Evolutionary conservation across 2,329 filamentous ascomycete species (phyloP).

Genomic region (Fusarium globosum): DNA sequence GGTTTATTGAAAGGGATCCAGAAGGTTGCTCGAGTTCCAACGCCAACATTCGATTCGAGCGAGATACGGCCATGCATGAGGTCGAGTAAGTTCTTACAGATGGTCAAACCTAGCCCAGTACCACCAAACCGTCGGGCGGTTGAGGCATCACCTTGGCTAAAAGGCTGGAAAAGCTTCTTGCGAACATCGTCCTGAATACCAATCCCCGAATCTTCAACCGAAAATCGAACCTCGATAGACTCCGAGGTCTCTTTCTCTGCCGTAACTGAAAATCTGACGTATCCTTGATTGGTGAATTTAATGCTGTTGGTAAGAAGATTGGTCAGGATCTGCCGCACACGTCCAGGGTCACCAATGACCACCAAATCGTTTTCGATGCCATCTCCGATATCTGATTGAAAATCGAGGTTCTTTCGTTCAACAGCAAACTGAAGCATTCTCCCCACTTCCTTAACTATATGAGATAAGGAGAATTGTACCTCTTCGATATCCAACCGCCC

Average conservation of each 20-base stretch:
- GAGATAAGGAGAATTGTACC: slow-evolving; percentile 79
- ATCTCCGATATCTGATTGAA: slow-evolving; percentile 71
- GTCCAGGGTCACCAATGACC: slow-evolving; percentile 87
- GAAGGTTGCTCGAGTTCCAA: slow-evolving; percentile 79
- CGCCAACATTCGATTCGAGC: slow-evolving; percentile 73
- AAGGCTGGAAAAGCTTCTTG: slow-evolving; percentile 79
- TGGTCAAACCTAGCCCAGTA: slow-evolving; percentile 81
- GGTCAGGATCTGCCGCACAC: slow-evolving; percentile 84
- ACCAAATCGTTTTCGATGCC: slow-evolving; percentile 75
- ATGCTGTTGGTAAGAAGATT: slow-evolving; percentile 83
- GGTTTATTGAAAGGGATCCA: slow-evolving; percentile 82
- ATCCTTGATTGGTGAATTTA: slow-evolving; percentile 77
- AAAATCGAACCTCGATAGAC: slow-evolving; percentile 75
- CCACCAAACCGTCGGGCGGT: slow-evolving; percentile 83
- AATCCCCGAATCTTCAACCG: slow-evolving; percentile 81
- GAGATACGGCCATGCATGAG: slow-evolving; percentile 82
- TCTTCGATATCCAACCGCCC: slow-evolving; percentile 82
- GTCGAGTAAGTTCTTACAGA: slow-evolving; percentile 83
- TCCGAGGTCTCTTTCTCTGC: slow-evolving; percentile 73
- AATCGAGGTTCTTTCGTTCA: slow-evolving; percentile 80
- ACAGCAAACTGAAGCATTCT: slow-evolving; percentile 91
- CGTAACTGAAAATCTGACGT: slow-evolving; percentile 73
- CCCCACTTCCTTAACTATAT: slow-evolving; percentile 81
- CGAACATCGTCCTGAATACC: slow-evolving; percentile 83
- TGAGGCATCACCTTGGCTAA: slow-evolving; percentile 84